phyloP scores from a whole-genome alignment of 768 basidiomycete genomes.

The Lentinula guzmanii region DNA sequence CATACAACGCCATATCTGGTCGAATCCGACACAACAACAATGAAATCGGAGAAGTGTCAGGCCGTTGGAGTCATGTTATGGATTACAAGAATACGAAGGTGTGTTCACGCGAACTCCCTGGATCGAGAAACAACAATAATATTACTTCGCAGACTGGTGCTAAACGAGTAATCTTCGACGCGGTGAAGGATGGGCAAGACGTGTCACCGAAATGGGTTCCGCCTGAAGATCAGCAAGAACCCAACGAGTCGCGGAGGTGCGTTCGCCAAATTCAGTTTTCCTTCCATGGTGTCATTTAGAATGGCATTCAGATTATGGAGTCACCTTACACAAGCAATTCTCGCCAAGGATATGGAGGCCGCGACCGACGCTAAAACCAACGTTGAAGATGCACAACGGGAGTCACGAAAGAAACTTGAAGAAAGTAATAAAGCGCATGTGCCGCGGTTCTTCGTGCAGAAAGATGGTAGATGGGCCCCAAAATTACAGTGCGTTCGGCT shows the following conservation, averaged over 20 bases:
- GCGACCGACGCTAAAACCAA: constrained; percentile 86
- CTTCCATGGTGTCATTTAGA: not conserved
- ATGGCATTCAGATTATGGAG: constrained; percentile 61
- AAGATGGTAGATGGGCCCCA: constrained; percentile 77
- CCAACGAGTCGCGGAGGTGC: constrained; percentile 82
- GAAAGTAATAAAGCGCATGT: constrained; percentile 62
- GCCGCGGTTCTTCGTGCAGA: constrained; percentile 77
- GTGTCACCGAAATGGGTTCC: constrained; percentile 80
- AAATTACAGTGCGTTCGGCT: constrained; percentile 56
- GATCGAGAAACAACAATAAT: not conserved
- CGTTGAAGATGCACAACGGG: constrained; percentile 91
- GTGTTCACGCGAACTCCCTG: constrained; percentile 9
- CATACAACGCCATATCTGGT: constrained; percentile 87
- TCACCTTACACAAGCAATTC: constrained; percentile 79
- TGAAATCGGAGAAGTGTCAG: constrained; percentile 81
- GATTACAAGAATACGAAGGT: constrained; percentile 75
- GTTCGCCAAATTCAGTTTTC: constrained; percentile 11
- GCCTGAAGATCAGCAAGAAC: constrained; percentile 82
- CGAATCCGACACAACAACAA: constrained; percentile 57
- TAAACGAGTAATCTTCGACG: constrained; percentile 83
- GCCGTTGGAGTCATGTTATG: constrained; percentile 89
- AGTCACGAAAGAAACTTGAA: constrained; percentile 67
- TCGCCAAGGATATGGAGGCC: constrained; percentile 85
- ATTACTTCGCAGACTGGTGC: constrained; percentile 43
- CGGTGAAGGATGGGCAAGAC: constrained; percentile 62